These are phyloP conservation scores for Pilasporangium apinafurcum DNA, from an alignment of 352 stramenopile genomes.

Conservation along the genomic window DNA sequence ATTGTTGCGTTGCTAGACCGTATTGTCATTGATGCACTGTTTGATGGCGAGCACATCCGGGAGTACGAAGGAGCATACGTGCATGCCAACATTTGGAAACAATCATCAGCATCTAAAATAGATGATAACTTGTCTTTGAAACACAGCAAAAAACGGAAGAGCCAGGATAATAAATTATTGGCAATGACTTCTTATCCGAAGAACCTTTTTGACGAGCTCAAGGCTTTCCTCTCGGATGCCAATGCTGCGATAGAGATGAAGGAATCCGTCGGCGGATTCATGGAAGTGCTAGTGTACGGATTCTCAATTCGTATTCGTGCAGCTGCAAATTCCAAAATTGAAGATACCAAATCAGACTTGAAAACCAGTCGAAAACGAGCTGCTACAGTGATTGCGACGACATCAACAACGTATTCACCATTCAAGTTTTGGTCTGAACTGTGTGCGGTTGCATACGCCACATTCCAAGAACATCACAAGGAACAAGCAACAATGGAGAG, in stretches of 20 bases:
- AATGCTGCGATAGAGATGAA: constrained; percentile 23
- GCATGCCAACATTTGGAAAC: constrained; percentile 20
- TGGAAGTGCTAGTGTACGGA: constrained; percentile 54
- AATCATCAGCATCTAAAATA: constrained; percentile 11
- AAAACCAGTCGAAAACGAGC: constrained; percentile 75
- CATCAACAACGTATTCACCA: constrained; percentile 67
- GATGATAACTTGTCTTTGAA: too few relatives aligned
- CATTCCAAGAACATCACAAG: constrained; percentile 24
- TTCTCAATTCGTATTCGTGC: constrained; percentile 57
- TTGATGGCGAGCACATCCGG: constrained; percentile 69
- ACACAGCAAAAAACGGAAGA: constrained; percentile 44
- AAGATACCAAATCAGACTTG: constrained; percentile 58
- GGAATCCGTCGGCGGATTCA: constrained; percentile 42
- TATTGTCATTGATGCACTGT: constrained; percentile 65
- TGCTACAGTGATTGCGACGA: constrained; percentile 67
- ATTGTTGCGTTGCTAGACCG: constrained; percentile 37
- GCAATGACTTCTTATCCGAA: constrained; percentile 73
- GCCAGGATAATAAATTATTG: constrained; percentile 15
- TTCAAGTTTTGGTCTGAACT: constrained; percentile 88
- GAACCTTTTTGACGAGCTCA: constrained; percentile 71
- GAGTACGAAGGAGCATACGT: constrained; percentile 65
- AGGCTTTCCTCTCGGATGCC: constrained; percentile 41
- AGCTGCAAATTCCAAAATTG: constrained; percentile 56
- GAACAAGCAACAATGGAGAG: constrained; percentile 3
- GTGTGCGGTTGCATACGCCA: constrained; percentile 46